Base-by-base conservation (phyloP, 208 protist species). In the Porcisia hertigi region DNA sequence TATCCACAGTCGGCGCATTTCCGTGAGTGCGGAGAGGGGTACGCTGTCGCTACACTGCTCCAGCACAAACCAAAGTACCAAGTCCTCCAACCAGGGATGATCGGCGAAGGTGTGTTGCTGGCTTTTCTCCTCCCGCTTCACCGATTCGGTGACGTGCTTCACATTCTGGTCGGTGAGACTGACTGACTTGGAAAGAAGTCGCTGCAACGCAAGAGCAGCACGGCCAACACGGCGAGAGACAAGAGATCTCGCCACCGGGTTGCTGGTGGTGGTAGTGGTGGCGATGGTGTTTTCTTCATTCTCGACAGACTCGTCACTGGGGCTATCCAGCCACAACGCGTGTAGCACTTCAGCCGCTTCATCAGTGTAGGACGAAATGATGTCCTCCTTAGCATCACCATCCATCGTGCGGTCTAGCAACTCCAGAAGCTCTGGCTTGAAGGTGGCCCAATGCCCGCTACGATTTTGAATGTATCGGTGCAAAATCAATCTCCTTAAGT, bases 391-490 rank as follows among this genome's bases (percentile, higher is more conserved):
- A 30, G 8, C 34, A 57, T 58, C 45, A 39, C 57, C 36, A 43
- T 73, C 67, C 71, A 84, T 75, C n/a, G 45, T 77, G 49, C 72
- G 57, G 58, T 52, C 71, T n/a, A 96, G 80, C 41, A 85, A 30
- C 53, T 82, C 71, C 2, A 86, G 52, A 34, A 95, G 76, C 62
- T 84, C 75, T 12, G 59, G 67, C 76, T 89, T 91, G 25, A 86
- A 81, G 41, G 76, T 54, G 20, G 71, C 75, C 91, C 91, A 94
- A 72, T 91, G 87, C 18, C 93, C 93, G 58, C 84, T 93, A 54
- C 93, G 91, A 78, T 97, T 97, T 43, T 86, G 77, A 59, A 97
- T 86, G 82, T 97, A 97, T 25, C 88, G 85, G 75, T 95, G 89
- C 70, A 90, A 63, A 67, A 95, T 79, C 36, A 74, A 43, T 57